phyloP scores from a whole-genome alignment of 352 stramenopile species.

The Globisporangium viniferum region DNA sequence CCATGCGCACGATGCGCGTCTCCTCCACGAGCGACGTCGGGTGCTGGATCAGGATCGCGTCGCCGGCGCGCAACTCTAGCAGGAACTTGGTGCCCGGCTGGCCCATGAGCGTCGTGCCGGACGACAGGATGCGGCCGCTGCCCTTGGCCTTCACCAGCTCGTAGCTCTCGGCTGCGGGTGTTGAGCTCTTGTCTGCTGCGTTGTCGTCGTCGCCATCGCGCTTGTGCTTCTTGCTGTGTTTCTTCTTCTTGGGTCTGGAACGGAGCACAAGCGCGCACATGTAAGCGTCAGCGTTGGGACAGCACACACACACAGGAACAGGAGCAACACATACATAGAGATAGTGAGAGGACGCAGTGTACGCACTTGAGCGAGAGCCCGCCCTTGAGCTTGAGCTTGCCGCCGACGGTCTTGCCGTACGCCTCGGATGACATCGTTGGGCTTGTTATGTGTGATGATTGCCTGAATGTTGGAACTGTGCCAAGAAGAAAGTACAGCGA shows the following conservation, averaged over 20 bases:
- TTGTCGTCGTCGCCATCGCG: constrained; percentile 27
- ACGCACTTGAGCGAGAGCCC: constrained; percentile 78
- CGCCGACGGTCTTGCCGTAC: constrained; percentile 70
- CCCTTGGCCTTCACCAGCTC: constrained; percentile 78
- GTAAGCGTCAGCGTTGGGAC: neutral
- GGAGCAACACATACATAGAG: no score
- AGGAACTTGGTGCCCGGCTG: constrained; percentile 82
- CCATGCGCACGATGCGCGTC: constrained; percentile 89
- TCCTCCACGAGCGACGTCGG: constrained; percentile 84
- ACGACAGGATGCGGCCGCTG: constrained; percentile 80
- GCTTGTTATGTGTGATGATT: no score
- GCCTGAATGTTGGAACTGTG: no score
- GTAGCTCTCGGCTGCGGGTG: constrained; percentile 21
- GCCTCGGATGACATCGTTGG: constrained; percentile 12
- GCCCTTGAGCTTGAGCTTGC: constrained; percentile 82
- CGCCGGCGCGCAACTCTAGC: constrained; percentile 71
- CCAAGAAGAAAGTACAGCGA: no score
- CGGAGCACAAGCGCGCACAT: neutral
- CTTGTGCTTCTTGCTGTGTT: constrained; percentile 57
- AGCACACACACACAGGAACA: no score
- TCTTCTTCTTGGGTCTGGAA: constrained; percentile 36
- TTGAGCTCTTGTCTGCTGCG: constrained; percentile 31
- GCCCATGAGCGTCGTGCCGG: constrained; percentile 86
- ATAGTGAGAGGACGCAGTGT: no score
- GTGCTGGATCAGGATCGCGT: constrained; percentile 87